Evolutionary conservation across 345 rosid genomes (phyloP).

Genomic region (Euclidium syriacum): DNA sequence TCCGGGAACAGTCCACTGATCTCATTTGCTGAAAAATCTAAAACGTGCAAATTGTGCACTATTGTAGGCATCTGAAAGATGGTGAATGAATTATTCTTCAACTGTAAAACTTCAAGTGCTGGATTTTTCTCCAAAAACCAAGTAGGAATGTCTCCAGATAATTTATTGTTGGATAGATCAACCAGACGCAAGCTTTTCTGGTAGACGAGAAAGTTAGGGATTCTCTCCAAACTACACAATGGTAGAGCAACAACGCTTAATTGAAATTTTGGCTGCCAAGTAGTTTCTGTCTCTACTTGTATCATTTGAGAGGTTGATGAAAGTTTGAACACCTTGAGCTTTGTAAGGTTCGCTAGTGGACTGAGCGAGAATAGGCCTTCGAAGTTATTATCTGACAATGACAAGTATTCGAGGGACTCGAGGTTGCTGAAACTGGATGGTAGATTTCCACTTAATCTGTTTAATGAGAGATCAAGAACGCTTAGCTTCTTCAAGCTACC

Average conservation of each 20-base stretch:
- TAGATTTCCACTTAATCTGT: neutral
- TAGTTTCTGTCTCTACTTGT: neutral
- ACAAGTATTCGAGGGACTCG: neutral
- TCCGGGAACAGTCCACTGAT: neutral
- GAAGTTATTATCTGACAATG: neutral
- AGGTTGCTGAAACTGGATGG: too few relatives aligned
- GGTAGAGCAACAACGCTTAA: neutral
- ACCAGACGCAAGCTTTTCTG: neutral
- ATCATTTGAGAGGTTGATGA: neutral
- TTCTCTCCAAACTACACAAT: neutral
- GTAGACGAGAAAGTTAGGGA: constrained; percentile 6
- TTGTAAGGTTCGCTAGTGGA: neutral
- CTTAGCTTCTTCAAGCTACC: neutral
- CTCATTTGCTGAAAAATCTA: constrained; percentile 4
- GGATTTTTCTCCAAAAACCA: constrained; percentile 14
- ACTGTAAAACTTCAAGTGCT: neutral
- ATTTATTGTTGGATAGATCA: constrained; percentile 8
- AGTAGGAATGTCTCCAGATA: constrained; percentile 3
- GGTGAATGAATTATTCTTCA: neutral
- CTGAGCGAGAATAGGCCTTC: constrained; percentile 6
- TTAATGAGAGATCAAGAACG: neutral
- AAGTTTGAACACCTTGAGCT: neutral
- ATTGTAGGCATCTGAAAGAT: constrained; percentile 3
- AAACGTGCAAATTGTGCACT: neutral
- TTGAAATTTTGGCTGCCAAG: constrained; percentile 4